Conservation (phyloP, 208 protist species). For the Trypanosoma congolense region DNA sequence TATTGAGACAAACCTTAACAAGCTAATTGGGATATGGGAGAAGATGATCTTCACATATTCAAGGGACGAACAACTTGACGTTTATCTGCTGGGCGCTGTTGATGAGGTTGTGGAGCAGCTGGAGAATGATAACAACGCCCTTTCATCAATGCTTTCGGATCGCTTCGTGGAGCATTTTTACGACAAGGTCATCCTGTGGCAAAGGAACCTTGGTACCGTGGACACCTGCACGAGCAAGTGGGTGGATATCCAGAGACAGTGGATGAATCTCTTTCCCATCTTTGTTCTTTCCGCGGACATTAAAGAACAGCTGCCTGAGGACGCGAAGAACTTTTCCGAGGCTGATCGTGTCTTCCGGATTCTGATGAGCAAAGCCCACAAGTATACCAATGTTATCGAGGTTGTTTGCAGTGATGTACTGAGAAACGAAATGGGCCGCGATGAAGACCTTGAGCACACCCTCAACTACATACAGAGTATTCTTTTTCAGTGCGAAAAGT, state of each 20-base stretch:
- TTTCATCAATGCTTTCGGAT: conserved; percentile 95
- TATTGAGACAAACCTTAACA: conserved; percentile 95
- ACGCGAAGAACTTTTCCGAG: conserved; percentile 91
- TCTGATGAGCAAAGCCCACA: conserved; percentile 90
- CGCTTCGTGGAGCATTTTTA: conserved; percentile 96
- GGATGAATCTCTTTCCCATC: conserved; percentile 97
- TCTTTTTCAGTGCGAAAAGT: conserved; percentile 96
- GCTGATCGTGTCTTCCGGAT: conserved; percentile 88
- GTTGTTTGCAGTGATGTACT: conserved; percentile 83
- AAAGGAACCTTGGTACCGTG: conserved; percentile 93
- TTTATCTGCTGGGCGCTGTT: conserved; percentile 83
- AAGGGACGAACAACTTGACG: conserved; percentile 79
- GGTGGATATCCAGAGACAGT: conserved; percentile 95
- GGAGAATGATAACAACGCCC: conserved; percentile 92
- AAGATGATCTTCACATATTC: conserved; percentile 91
- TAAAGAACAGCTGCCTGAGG: conserved; percentile 95
- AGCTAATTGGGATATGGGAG: conserved; percentile 95
- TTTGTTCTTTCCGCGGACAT: conserved; percentile 98
- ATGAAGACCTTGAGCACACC: conserved; percentile 86
- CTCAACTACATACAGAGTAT: conserved; percentile 90
- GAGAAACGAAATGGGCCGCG: conserved; percentile 79
- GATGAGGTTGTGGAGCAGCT: conserved; percentile 95
- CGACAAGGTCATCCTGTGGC: conserved; percentile 93
- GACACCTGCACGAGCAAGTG: conserved; percentile 95
- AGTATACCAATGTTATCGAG: conserved; percentile 89